These are phyloP conservation scores for Lotmaria passim DNA, from an alignment of 208 protist genomes.

Conservation along the genomic window DNA sequence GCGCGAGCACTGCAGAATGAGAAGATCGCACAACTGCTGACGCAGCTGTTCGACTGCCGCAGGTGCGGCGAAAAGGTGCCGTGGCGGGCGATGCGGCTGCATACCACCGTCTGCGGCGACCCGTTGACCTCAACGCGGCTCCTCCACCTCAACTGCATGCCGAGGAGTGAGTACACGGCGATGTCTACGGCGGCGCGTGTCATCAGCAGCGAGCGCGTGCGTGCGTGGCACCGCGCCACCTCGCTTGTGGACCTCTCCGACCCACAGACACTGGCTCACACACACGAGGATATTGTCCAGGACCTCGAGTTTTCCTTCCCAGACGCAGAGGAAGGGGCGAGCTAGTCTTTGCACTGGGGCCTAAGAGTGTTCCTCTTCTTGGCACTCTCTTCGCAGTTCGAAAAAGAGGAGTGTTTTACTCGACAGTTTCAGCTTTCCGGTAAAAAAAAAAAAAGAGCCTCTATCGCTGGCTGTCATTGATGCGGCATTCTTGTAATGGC, in stretches of 20 bases:
- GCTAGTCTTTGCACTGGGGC: too few species aligned
- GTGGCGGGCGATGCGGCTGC: conserved; percentile 49
- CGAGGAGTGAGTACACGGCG: conserved; percentile 72
- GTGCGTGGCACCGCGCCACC: conserved; percentile 45
- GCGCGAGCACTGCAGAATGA: conserved; percentile 5
- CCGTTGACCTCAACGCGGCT: conserved; percentile 50
- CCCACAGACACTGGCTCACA: conserved; percentile 83
- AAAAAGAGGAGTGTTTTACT: too few species aligned
- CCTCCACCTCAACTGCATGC: conserved; percentile 64
- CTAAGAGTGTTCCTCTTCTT: background rate
- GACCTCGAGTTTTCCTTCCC: conserved; percentile 66
- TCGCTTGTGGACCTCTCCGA: conserved; percentile 77
- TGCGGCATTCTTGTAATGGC: too few species aligned
- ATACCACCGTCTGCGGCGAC: conserved; percentile 73
- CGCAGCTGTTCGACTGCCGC: conserved; percentile 49
- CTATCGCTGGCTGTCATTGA: too few species aligned
- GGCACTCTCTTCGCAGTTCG: too few species aligned
- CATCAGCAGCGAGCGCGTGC: conserved; percentile 31
- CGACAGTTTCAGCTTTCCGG: too few species aligned
- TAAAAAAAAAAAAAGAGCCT: too few species aligned
- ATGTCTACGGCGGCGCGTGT: conserved; percentile 50
- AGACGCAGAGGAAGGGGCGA: conserved; percentile 2
- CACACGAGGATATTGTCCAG: conserved; percentile 76
- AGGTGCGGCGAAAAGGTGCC: conserved; percentile 62
- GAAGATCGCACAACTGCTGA: conserved; percentile 14